Base-by-base conservation (phyloP, 257 asterid genomes). In the Salvia rosmarinus region DNA sequence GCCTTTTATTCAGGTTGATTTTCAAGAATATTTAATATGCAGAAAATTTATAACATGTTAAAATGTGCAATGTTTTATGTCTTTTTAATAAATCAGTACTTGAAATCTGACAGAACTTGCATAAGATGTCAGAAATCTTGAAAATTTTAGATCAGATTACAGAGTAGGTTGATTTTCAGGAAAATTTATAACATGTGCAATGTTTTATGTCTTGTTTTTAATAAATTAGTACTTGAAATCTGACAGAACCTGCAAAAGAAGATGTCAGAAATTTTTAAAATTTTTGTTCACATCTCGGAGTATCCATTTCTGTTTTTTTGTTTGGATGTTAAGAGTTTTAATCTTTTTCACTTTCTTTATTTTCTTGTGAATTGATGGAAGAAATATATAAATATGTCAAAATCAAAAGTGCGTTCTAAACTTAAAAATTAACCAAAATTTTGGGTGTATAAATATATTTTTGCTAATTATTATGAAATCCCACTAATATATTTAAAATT, bases 71-170 rank as follows among this genome's bases (percentile, higher is more conserved):
- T 43, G n/a, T 54, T 69, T 2, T 16, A 2, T 55, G 23, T 30
- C 52, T 42, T 19, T 7, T 21, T 25, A 42, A 70, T 68, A 70
- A 42, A 12, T 43, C 11, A 17, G 13, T 32, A 56, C 57, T 64
- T 64, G 50, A 21, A 43, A 51, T 49, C 51, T 3, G 63, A 51
- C 63, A 52, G 21, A 12, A 52, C 8, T 2, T 35, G 75, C 39
- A 50, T 49, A 44, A 59, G 44, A 19, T 58, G 42, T 58, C 75
- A 44, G 49, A 70, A 57, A 19, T 57, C 10, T 47, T 55, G 67
- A 64, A 43, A n/a, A 32, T 43, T 34, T n/a, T 19, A 56, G 25
- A n/a, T n/a, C n/a, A n/a, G n/a, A n/a, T n/a, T n/a, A n/a, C n/a
- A n/a, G n/a, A n/a, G n/a, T 5, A 16, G 17, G 16, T 9, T 19